Evolutionary conservation across 2,329 filamentous ascomycete genomes (phyloP).

Genomic region (Paecilomyces formosus): DNA sequence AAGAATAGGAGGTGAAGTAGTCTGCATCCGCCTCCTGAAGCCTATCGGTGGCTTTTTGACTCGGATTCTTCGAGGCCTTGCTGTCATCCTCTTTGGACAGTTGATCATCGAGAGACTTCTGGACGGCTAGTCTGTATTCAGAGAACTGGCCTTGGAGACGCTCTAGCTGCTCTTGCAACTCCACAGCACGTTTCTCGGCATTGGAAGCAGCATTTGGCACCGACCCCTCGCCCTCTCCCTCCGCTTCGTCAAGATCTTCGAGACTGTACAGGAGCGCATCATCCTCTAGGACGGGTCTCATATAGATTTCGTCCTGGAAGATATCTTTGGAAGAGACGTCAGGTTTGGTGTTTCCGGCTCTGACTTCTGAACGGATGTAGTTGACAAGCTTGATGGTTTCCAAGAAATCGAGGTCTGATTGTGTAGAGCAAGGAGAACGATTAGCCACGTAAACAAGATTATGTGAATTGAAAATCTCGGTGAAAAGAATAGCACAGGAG

Average conservation of each 20-base stretch:
- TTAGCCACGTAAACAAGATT: slow-evolving; percentile 4
- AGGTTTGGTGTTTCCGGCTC: slow-evolving; percentile 40
- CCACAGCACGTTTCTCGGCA: slow-evolving; percentile 45
- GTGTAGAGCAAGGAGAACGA: slow-evolving; percentile 12
- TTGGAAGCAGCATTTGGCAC: slow-evolving; percentile 22
- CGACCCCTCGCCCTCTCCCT: slow-evolving; percentile 3
- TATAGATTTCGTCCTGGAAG: slow-evolving; percentile 70
- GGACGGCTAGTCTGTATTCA: slow-evolving; percentile 58
- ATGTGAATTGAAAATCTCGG: neutral
- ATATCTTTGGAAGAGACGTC: slow-evolving; percentile 53
- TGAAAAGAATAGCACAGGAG: slow-evolving; percentile 12
- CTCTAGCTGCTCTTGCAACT: slow-evolving; percentile 56
- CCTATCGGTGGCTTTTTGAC: slow-evolving; percentile 23
- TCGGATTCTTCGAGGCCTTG: slow-evolving; percentile 10
- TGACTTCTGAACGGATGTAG: slow-evolving; percentile 47
- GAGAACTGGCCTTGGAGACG: slow-evolving; percentile 55
- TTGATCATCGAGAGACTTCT: slow-evolving; percentile 59
- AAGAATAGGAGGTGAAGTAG: slow-evolving; percentile 60
- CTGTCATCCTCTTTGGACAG: slow-evolving; percentile 51
- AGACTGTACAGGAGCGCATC: slow-evolving; percentile 83
- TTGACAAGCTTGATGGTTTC: slow-evolving; percentile 69
- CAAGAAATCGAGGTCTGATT: slow-evolving; percentile 61
- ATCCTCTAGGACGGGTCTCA: slow-evolving; percentile 80
- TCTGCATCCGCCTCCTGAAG: slow-evolving; percentile 49
- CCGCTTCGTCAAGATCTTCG: slow-evolving; percentile 59